phyloP scores from a whole-genome alignment of 805 yeast species.

The Saccharomycopsis sp. region DNA sequence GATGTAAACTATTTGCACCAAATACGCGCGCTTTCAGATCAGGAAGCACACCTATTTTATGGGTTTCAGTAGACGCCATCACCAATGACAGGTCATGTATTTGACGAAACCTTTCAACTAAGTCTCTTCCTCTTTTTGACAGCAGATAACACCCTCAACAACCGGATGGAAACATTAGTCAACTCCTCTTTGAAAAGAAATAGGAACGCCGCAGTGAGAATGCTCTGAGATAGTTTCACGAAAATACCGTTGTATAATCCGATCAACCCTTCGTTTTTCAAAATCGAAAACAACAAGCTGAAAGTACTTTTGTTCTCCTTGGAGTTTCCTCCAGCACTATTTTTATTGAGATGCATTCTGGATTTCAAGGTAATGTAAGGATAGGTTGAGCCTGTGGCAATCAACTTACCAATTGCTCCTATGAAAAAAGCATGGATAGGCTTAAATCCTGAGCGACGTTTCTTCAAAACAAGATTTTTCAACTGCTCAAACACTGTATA shows the following conservation, averaged over 20 bases:
- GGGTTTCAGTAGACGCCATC: no score
- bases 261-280: conserved; percentile 61
- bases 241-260: conserved; percentile 78
- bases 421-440: conserved; percentile 74
- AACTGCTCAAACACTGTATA: conserved; percentile 88
- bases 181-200: conserved; percentile 88
- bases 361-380: conserved; percentile 88
- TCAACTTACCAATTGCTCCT: conserved; percentile 84
- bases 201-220: conserved; percentile 81
- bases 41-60: no score
- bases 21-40: no score
- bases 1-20: no score
- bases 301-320: not conserved
- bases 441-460: conserved; percentile 39
- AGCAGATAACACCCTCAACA: conserved; percentile 32
- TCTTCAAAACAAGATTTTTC: conserved; percentile 56
- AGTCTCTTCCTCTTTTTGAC: not conserved
- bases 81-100: no score
- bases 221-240: conserved; percentile 76
- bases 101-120: no score
- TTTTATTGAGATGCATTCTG: conserved; percentile 66
- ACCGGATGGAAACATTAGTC: conserved; percentile 47
- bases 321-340: conserved; percentile 3
- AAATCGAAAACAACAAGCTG: conserved; percentile 47
- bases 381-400: conserved; percentile 85